Evolutionary conservation across 2,329 filamentous ascomycete genomes (phyloP), one percentile per base, ranked within the genome.

Genomic region (Bretziella fagacearum): DNA sequence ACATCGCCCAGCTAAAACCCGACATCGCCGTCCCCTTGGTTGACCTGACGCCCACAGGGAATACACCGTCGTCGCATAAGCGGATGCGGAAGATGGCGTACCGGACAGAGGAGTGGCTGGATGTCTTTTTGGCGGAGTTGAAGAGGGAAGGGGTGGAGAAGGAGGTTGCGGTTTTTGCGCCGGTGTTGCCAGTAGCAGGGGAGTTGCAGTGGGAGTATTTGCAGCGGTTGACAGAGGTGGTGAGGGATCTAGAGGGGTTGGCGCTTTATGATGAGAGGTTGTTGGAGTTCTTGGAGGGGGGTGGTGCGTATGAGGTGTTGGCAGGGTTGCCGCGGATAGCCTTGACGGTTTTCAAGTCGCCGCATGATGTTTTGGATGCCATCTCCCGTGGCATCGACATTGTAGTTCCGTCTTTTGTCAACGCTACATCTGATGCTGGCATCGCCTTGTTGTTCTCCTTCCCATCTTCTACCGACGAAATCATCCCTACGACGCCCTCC

Each of bases 391-490:
- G 91, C 4, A 70, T 86, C 44, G 91, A 98, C 58, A 54, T 95
- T 15, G 75, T 91, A 58, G 77, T 80, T 0, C 62, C 91, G 1
- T 79, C 84, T 0, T 91, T 94, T 57, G 64, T 91, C 46, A 77
- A 77, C 45, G 65, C 66, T 27, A 71, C 76, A 3, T 91, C 87
- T 0, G 87, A 98, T 59, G 77, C 81, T 1, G 91, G 91, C 2
- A 79, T 96, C 25, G 86, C 85, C 1, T 66, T 96, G 17, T 71
- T 74, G 17, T 96, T 96, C 57, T 62, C 64, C 2, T 93, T 96
- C 56, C 79, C 83, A 3, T 55, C 66, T 1, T 52, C 58, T 2
- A 35, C 48, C 7, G n/a, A 50, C 3, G 47, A 52, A 7, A 56
- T 52, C 15, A 18, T 8, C 36, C 15, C 49, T 5, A n/a, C 30